phyloP scores from a whole-genome alignment of 176 grass and related monocot species.

The Ensete ventricosum region DNA sequence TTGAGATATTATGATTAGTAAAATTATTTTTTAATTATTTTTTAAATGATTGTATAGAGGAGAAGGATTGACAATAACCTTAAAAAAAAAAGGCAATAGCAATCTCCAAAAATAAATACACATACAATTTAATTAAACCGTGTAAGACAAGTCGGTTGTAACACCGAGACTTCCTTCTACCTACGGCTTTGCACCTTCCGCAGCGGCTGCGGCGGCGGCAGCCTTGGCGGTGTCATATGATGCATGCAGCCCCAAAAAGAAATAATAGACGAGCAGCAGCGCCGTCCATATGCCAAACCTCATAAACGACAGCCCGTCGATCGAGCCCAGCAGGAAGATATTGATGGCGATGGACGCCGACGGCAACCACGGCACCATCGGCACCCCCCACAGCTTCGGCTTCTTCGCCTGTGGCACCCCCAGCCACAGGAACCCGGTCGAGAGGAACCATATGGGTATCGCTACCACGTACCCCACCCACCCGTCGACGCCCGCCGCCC shows the following conservation, averaged over 20 bases:
- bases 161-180: too few species aligned
- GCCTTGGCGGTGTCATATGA: background rate
- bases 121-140: too few species aligned
- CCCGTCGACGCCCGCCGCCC: background rate
- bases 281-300: background rate
- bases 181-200: background rate
- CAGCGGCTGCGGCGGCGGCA: background rate
- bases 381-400: constrained; percentile 13
- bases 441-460: background rate
- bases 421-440: background rate
- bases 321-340: constrained; percentile 4
- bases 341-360: constrained; percentile 9
- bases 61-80: too few species aligned
- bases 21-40: too few species aligned
- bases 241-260: background rate
- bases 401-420: constrained; percentile 7
- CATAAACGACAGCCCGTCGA: background rate
- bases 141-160: too few species aligned
- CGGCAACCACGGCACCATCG: constrained; percentile 12
- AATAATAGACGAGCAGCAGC: background rate
- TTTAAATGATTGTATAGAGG: too few species aligned
- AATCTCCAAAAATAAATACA: too few species aligned
- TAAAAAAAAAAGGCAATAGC: too few species aligned
- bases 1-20: too few species aligned
- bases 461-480: background rate